Evolutionary conservation across 73 alveolate species (phyloP).

Genomic region (Paramecium sonneborni): DNA sequence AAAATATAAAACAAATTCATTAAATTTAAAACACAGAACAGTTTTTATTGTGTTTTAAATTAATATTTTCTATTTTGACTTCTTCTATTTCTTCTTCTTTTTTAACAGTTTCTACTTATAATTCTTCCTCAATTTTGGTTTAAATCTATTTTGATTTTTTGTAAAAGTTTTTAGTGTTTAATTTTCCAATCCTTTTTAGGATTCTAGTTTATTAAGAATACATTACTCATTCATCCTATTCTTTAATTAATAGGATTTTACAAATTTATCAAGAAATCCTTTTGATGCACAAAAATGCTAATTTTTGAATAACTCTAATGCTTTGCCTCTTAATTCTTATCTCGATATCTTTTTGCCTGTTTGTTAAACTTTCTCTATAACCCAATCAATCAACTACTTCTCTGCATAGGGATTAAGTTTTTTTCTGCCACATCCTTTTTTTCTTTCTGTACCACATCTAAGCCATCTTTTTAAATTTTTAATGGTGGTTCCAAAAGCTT

Average conservation of each 20-base stretch:
- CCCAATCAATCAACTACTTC: background rate
- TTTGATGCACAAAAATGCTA: conserved; percentile 21
- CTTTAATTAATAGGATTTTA: background rate
- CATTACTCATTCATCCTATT: background rate
- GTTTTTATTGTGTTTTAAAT: background rate
- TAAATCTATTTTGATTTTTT: background rate
- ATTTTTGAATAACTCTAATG: background rate
- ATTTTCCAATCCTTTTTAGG: background rate
- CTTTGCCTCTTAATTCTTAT: background rate
- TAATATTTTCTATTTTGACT: background rate
- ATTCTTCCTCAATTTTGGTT: background rate
- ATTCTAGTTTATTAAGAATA: background rate
- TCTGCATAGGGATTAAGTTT: conserved; percentile 36
- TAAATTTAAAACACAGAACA: background rate
- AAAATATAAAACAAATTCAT: background rate
- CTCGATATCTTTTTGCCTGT: conserved; percentile 27
- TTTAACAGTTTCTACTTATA: background rate
- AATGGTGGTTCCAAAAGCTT: background rate
- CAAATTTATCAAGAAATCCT: conserved; percentile 40
- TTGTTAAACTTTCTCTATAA: background rate
- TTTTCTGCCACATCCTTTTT: conserved; percentile 53
- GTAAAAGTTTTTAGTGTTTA: background rate
- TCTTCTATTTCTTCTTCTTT: background rate
- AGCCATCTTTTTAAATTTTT: conserved; percentile 36
- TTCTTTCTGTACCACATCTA: conserved; percentile 8